Percentiles rank a stretch among this genome's conserved stretches.
phyloP scores from a whole-genome alignment of 345 rosid genomes.

The Atalantia buxifolia region DNA sequence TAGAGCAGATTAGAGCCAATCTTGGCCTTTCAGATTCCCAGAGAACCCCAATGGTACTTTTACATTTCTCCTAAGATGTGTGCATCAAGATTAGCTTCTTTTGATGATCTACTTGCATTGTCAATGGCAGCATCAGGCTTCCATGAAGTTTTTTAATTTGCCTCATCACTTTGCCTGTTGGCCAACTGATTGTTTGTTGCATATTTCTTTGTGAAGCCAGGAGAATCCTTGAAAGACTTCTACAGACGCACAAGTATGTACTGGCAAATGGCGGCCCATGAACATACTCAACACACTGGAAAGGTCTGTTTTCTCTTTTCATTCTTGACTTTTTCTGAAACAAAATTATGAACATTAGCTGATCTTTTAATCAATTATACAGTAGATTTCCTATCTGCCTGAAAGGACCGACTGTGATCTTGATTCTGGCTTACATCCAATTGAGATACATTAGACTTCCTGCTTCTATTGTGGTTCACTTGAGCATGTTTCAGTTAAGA shows the following conservation, averaged over 20 bases:
- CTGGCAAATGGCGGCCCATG: slow-evolving; percentile 99
- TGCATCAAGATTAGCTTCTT: not conserved
- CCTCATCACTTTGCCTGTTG: not conserved
- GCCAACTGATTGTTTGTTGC: slow-evolving; percentile 1
- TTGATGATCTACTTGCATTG: not conserved
- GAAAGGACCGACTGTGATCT: not conserved
- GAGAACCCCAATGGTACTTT: slow-evolving; percentile 80
- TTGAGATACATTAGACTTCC: slow-evolving; percentile 3
- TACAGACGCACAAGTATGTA: slow-evolving; percentile 85
- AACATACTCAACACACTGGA: slow-evolving; percentile 97
- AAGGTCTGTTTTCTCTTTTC: slow-evolving; percentile 50
- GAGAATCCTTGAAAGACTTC: slow-evolving; percentile 90
- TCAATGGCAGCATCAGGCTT: not conserved
- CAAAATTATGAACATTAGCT: too few relatives aligned
- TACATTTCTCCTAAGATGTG: not conserved
- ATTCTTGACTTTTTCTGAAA: not conserved
- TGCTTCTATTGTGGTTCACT: not conserved
- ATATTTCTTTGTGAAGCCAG: slow-evolving; percentile 58
- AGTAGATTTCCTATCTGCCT: not conserved
- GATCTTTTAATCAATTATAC: not conserved
- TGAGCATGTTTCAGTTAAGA: not conserved
- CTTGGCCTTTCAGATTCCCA: slow-evolving; percentile 96
- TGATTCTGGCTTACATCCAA: not conserved
- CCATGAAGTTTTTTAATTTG: not conserved
- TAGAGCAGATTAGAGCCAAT: slow-evolving; percentile 91